A percentile compares a stretch with the other conserved stretches of the same genome.
Evolutionary conservation across 164 flowering plant genomes (phyloP).

Genomic region (Tinospora cordifolia): DNA sequence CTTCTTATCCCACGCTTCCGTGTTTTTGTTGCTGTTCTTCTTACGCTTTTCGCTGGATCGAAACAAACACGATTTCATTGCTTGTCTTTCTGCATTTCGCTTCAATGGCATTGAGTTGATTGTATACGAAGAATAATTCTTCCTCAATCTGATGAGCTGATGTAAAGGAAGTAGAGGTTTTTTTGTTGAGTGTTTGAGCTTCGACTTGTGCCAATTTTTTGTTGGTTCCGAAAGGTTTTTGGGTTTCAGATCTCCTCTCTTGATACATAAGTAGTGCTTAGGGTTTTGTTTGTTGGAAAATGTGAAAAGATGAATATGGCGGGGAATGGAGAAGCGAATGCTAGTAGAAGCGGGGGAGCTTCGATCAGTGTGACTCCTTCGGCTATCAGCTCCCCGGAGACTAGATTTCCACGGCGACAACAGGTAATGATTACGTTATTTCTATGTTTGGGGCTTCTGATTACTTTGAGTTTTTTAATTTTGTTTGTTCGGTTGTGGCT

Average conservation of each 20-base stretch:
- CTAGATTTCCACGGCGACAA: constrained; percentile 20
- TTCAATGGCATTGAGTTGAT: background rate
- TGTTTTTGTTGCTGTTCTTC: background rate
- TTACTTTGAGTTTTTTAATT: background rate
- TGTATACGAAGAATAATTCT: background rate
- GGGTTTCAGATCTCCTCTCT: background rate
- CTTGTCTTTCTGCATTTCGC: background rate
- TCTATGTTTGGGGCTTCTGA: background rate
- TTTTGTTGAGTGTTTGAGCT: background rate
- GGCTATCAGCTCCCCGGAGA: constrained; percentile 6
- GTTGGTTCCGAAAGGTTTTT: background rate
- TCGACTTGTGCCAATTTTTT: background rate
- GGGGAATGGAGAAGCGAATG: constrained; percentile 22
- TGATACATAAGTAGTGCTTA: background rate
- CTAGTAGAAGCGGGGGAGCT: constrained; percentile 18
- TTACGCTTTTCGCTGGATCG: background rate
- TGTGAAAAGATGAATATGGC: constrained; percentile 22
- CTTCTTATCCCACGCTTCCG: background rate
- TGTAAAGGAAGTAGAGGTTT: background rate
- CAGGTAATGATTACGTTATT: constrained; percentile 11
- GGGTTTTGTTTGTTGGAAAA: constrained; percentile 12
- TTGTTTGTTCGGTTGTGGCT: background rate
- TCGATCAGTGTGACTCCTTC: constrained; percentile 24
- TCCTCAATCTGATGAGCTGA: background rate
- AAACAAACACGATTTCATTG: background rate